Conservation (phyloP, 805 yeast genomes). For the Candida pseudoglaebosa region DNA sequence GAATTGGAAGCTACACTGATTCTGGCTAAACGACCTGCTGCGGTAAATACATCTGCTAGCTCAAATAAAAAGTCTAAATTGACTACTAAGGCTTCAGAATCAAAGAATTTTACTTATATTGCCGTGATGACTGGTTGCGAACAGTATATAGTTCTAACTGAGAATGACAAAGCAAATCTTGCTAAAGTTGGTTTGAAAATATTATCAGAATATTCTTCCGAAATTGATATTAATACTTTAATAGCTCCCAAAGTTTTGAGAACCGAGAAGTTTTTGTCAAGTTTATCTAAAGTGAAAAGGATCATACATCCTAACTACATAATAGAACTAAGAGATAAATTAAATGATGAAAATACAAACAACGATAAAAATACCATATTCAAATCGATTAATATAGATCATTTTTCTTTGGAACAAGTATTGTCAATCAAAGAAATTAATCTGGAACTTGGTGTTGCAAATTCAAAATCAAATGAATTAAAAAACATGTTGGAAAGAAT, state of each 20-base stretch:
- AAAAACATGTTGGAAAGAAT: neutral
- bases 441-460: conserved; percentile 22
- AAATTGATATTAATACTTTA: conserved; percentile 40
- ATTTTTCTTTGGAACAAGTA: conserved; percentile 34
- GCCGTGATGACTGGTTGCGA: conserved; percentile 70
- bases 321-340: conserved; percentile 35
- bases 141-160: conserved; percentile 32
- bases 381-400: conserved; percentile 21
- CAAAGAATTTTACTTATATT: conserved; percentile 31
- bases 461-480: conserved; percentile 8
- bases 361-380: conserved; percentile 13
- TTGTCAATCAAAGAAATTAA: conserved; percentile 23
- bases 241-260: conserved; percentile 81
- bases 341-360: conserved; percentile 7
- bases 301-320: conserved; percentile 56
- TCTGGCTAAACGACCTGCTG: conserved; percentile 4
- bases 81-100: neutral
- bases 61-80: conserved; percentile 16
- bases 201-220: conserved; percentile 39
- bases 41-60: conserved; percentile 2
- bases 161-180: conserved; percentile 42
- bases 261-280: conserved; percentile 80
- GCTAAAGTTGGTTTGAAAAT: conserved; percentile 56
- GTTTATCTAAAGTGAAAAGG: conserved; percentile 54
- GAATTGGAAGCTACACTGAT: conserved; percentile 22